Evolutionary conservation across 1,284 basidiomycete genomes (phyloP), one percentile per base, ranked within the genome.

Genomic region (Cryptococcus maquisensis): DNA sequence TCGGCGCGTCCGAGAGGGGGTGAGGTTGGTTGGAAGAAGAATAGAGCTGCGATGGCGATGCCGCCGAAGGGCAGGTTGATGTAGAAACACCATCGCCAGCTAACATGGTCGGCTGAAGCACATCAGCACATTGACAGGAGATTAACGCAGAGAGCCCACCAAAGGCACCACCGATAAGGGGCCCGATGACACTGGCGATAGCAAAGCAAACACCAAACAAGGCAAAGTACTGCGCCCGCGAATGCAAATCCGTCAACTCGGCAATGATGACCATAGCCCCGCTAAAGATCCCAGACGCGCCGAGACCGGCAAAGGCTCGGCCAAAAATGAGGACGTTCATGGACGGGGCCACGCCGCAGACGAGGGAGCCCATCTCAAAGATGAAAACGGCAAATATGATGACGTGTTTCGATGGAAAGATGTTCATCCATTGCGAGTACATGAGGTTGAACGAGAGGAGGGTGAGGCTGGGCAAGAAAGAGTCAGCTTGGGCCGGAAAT

Each of bases 351-450:
- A 79, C 77, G 38, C 74, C 82, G 60, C 81, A 83, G 16, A 83
- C 61, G 35, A 82, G 68, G 4, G 78, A 79, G 3, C 82, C 82
- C 28, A 81, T 51, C 49, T 80, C 79, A 52, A 81, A 81, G 61
- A 79, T 61, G 61, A 75, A 57, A 51, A 80, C 71, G n/a, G 79
- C 77, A 41, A 71, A 63, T 23, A 79, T 62, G 60, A 78, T 74
- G 55, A 76, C 69, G 47, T 69, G 69, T 60, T 78, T 78, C 15
- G 73, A 71, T 3, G 74, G 73, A 60, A 78, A 74, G 59, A 77
- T 66, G 42, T 68, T 67, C 43, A 75, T 59, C 55, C 64, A 68
- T 61, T 79, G 78, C 2, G 74, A 65, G 63, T 73, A 78, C 45
- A 75, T 62, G 26, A 79, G 63, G 54, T 74, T 75, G 65, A 76